Evolutionary conservation across 345 rosid species (phyloP).

Genomic region (Schrenkiella parvula): DNA sequence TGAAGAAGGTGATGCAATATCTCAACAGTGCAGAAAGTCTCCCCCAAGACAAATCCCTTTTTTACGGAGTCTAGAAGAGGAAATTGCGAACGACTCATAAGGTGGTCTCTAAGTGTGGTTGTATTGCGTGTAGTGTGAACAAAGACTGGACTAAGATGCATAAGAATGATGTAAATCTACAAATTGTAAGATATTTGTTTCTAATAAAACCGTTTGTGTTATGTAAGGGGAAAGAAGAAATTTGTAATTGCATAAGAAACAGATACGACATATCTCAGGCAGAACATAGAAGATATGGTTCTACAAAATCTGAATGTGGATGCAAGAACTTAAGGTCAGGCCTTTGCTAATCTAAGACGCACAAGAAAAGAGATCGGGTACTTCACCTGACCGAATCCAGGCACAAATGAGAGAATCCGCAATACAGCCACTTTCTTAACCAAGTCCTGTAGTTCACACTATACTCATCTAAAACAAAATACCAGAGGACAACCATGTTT

Average conservation of each 20-base stretch:
- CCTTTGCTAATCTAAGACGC: background rate
- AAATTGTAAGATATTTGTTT: background rate
- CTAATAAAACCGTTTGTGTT: background rate
- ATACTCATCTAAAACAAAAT: slow-evolving; percentile 53
- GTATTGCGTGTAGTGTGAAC: background rate
- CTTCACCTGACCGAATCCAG: slow-evolving; percentile 45
- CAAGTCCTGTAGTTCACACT: slow-evolving; percentile 60
- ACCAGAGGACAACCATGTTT: slow-evolving; percentile 27
- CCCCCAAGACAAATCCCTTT: background rate
- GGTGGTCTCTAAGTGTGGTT: background rate
- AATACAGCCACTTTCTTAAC: slow-evolving; percentile 46
- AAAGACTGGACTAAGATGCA: background rate
- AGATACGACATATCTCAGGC: background rate
- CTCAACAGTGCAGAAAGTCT: slow-evolving; percentile 18
- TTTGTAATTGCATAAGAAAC: background rate
- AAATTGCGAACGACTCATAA: background rate
- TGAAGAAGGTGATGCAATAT: slow-evolving; percentile 25
- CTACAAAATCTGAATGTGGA: background rate
- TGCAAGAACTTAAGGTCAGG: background rate
- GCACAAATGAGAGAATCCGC: slow-evolving; percentile 42
- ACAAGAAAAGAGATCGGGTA: slow-evolving; percentile 17
- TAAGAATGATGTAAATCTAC: background rate
- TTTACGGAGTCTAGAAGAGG: background rate
- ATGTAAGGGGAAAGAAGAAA: background rate
- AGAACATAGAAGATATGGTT: background rate